A percentile compares a stretch with the other conserved stretches of the same genome.
phyloP scores from a whole-genome alignment of 345 rosid species.

The Moricandia moricandioides region DNA sequence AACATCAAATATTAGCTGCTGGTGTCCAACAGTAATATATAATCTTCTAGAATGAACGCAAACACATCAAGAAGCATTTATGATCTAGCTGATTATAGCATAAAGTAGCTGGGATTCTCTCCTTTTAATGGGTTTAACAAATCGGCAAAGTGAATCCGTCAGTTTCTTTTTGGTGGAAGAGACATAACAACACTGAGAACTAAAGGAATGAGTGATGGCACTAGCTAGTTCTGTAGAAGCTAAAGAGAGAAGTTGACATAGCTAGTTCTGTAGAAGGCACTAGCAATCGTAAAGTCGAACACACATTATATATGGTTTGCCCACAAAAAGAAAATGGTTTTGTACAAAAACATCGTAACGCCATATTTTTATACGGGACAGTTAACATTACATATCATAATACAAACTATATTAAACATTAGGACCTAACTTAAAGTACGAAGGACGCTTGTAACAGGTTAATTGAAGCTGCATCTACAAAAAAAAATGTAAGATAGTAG shows the following conservation, averaged over 20 bases:
- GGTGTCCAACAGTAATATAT: not conserved
- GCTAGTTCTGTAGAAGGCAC: not conserved
- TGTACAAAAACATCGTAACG: not conserved
- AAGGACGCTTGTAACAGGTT: slow-evolving; percentile 3
- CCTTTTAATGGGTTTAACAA: not conserved
- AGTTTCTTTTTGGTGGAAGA: not conserved
- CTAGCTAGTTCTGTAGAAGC: not conserved
- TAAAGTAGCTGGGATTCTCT: not conserved
- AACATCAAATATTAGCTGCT: not conserved
- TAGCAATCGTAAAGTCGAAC: not conserved
- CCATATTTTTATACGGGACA: not conserved
- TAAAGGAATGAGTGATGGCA: not conserved
- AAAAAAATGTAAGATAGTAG: not conserved
- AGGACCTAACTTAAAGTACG: not conserved
- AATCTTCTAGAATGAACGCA: not conserved
- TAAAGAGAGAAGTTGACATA: not conserved
- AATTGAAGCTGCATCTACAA: slow-evolving; percentile 10
- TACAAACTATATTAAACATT: not conserved
- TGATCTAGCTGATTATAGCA: not conserved
- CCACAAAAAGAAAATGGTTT: not conserved
- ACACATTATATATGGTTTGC: not conserved
- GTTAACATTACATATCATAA: not conserved
- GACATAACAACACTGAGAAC: not conserved
- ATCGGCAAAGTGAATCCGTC: not conserved
- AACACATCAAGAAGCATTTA: not conserved